A percentile compares a stretch with the other conserved stretches of the same genome.
Evolutionary conservation across 306 rosid genomes (phyloP).

Genomic region (Fragaria ananassa): DNA sequence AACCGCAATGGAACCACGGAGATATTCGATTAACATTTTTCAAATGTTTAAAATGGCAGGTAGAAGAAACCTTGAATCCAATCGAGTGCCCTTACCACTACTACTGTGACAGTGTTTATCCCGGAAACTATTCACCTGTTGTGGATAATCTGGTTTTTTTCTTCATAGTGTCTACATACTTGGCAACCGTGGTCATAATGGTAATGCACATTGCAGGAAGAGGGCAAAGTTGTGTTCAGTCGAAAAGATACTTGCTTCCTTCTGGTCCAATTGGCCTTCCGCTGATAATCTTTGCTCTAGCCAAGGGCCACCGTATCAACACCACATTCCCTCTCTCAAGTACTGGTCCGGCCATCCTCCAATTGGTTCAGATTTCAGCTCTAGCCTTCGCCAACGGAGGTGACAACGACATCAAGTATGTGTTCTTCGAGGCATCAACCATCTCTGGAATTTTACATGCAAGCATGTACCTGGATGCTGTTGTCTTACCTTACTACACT

Average conservation of each 20-base stretch:
- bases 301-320: slow-evolving; percentile 67
- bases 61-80: slow-evolving; percentile 76
- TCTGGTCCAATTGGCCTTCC: slow-evolving; percentile 87
- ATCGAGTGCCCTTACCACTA: slow-evolving; percentile 79
- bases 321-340: slow-evolving; percentile 60
- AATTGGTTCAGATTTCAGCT: slow-evolving; percentile 64
- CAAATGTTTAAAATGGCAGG: slow-evolving; percentile 93
- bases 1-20: slow-evolving; percentile 39
- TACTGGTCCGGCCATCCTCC: slow-evolving; percentile 80
- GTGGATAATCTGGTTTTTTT: slow-evolving; percentile 53
- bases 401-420: slow-evolving; percentile 55
- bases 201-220: slow-evolving; percentile 38
- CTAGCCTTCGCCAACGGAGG: slow-evolving; percentile 50
- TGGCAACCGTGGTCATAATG: slow-evolving; percentile 56
- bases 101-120: slow-evolving; percentile 66
- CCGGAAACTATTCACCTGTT: slow-evolving; percentile 52
- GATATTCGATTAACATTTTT: slow-evolving; percentile 54
- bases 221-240: slow-evolving; percentile 23
- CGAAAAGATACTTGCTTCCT: slow-evolving; percentile 52
- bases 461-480: slow-evolving; percentile 62
- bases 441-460: slow-evolving; percentile 87
- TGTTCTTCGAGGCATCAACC: slow-evolving; percentile 66
- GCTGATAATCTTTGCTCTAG: slow-evolving; percentile 57
- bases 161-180: slow-evolving; percentile 52
- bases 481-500: slow-evolving; percentile 78